Percentiles rank a stretch among this genome's conserved stretches.
Evolutionary conservation across 805 yeast species (phyloP).

Genomic region (Candida maris): DNA sequence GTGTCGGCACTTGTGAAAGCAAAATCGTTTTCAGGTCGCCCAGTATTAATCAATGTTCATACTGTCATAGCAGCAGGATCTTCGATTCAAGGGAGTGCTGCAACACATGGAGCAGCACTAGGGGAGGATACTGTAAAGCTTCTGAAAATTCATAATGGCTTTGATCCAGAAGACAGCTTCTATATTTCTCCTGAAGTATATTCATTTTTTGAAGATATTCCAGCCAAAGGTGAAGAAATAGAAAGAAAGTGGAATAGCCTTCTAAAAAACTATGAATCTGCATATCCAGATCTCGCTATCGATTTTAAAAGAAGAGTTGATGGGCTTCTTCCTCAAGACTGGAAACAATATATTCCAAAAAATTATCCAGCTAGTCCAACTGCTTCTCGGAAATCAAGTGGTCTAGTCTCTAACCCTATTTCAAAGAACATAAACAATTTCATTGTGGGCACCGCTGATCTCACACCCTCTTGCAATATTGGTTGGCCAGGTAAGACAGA

Average conservation of each 20-base stretch:
- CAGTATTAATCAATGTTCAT: slow-evolving; percentile 81
- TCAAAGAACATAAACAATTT: slow-evolving; percentile 62
- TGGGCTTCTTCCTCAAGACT: slow-evolving; percentile 74
- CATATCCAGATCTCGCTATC: slow-evolving; percentile 73
- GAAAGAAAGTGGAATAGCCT: slow-evolving; percentile 72
- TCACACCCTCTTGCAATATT: slow-evolving; percentile 86
- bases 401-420: slow-evolving; percentile 61
- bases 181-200: slow-evolving; percentile 79
- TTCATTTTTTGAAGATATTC: slow-evolving; percentile 57
- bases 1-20: slow-evolving; percentile 75
- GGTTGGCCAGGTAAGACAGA: slow-evolving; percentile 81
- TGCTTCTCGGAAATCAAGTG: slow-evolving; percentile 93
- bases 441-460: slow-evolving; percentile 96
- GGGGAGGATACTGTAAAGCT: slow-evolving; percentile 88
- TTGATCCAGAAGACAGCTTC: slow-evolving; percentile 79
- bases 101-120: slow-evolving; percentile 95
- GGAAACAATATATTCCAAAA: slow-evolving; percentile 76
- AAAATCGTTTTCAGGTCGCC: slow-evolving; percentile 67
- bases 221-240: slow-evolving; percentile 55
- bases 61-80: slow-evolving; percentile 97
- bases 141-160: slow-evolving; percentile 76
- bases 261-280: slow-evolving; percentile 54
- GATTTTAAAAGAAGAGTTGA: slow-evolving; percentile 74
- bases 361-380: slow-evolving; percentile 79
- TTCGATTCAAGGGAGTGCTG: slow-evolving; percentile 72